phyloP scores from a whole-genome alignment of 2,329 filamentous ascomycete species.

The Sclerotinia spermophila region DNA sequence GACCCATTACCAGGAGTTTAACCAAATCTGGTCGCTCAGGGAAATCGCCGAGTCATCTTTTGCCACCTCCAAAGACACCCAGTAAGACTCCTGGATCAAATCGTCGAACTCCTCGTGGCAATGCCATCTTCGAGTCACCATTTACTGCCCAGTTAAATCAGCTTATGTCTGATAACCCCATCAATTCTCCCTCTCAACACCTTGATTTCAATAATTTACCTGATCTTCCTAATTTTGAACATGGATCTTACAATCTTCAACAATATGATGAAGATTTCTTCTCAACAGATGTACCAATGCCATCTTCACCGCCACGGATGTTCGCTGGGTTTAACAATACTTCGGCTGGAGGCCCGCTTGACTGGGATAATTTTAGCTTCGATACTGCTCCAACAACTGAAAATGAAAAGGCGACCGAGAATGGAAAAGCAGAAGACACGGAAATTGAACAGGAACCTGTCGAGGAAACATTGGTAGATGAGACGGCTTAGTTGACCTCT shows the following conservation, averaged over 20 bases:
- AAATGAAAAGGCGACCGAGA: neutral
- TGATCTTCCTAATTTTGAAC: conserved; percentile 28
- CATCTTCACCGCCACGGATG: conserved; percentile 43
- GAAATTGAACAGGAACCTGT: conserved; percentile 29
- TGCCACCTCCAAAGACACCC: conserved; percentile 31
- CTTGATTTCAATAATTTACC: conserved; percentile 39
- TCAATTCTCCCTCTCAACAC: conserved; percentile 30
- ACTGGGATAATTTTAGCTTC: conserved; percentile 13
- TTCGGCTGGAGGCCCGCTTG: neutral
- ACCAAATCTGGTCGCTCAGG: conserved; percentile 32
- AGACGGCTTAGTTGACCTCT: neutral
- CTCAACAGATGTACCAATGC: conserved; percentile 44
- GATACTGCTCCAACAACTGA: neutral
- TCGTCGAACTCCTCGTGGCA: conserved; percentile 32
- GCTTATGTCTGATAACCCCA: conserved; percentile 34
- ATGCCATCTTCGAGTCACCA: conserved; percentile 36
- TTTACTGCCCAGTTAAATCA: conserved; percentile 37
- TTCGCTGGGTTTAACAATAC: conserved; percentile 33
- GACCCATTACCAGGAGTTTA: conserved; percentile 36
- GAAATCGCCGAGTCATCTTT: conserved; percentile 32
- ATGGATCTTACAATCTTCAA: conserved; percentile 19
- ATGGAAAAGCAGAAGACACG: neutral
- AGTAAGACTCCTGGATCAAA: conserved; percentile 30
- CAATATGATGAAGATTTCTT: conserved; percentile 42
- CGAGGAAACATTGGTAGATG: neutral